Base-by-base conservation (phyloP, 2,329 filamentous ascomycete genomes). In the Sarocladium strictum region DNA sequence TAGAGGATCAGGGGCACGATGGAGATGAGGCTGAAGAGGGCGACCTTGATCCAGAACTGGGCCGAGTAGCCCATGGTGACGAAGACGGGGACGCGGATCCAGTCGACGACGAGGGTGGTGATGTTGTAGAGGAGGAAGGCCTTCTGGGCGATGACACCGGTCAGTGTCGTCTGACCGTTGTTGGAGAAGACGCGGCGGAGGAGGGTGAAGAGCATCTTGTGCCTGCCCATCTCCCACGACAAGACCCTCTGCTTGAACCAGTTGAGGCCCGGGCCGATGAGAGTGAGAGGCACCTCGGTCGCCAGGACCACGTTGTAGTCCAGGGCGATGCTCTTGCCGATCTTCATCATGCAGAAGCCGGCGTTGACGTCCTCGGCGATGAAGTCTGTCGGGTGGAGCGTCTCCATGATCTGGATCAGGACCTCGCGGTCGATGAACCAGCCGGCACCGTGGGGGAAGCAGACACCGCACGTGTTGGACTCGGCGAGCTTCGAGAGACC, bases 321-420 rank as follows among this genome's bases (percentile, higher is more conserved):
- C 7, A 21, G 21, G n/a, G 40, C 40, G 40, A 45, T 45, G 40
- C 10, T 7, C 21, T 45, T 45, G n/a, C 40, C 40, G 7, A 45
- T 45, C 21, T 21, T 24, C 40, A 45, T 45, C 17, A 45, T 23
- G 40, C 17, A 21, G 21, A 45, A 45, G 10, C 40, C 40, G 9
- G 40, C n/a, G 21, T 45, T 45, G 40, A 45, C 40, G 21, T 45
- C 40, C 17, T 45, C 40, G 24, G 40, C 40, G 15, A 45, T 45
- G 40, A 45, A 45, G 24, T 45, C 40, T 4, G 40, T 45, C 6
- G 40, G 40, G 17, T 45, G 40, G 23, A 23, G 40, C 5, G n/a
- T 45, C 17, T 24, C 21, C 3, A 23, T 5, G 17, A 45, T 45
- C 40, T 45, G 14, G 19, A 45, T 45, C 5, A 45, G 40, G 21